These are phyloP conservation scores for Plicaturopsis crispa DNA, from an alignment of 768 basidiomycete species.

Conservation along the genomic window DNA sequence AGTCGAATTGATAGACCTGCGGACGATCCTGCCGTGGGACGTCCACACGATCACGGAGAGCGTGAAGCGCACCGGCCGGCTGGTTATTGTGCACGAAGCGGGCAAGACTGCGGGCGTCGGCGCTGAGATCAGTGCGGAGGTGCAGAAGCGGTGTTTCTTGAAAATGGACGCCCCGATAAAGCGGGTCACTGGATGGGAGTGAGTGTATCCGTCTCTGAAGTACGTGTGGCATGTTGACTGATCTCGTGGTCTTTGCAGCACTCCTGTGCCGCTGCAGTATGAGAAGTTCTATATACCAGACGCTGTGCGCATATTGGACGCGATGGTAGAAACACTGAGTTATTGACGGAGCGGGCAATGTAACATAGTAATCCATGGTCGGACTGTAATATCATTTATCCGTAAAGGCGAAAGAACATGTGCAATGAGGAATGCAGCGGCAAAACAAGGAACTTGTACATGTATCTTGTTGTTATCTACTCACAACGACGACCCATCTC, in stretches of 20 bases:
- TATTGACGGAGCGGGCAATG: slow-evolving; percentile 33
- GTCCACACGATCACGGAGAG: slow-evolving; percentile 73
- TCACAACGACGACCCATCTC: slow-evolving; percentile 38
- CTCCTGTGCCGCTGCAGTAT: slow-evolving; percentile 74
- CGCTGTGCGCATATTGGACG: slow-evolving; percentile 74
- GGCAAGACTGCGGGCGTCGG: slow-evolving; percentile 84
- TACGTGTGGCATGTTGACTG: no score
- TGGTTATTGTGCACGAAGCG: slow-evolving; percentile 91
- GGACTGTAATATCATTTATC: background rate
- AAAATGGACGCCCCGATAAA: slow-evolving; percentile 83
- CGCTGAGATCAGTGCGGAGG: slow-evolving; percentile 84
- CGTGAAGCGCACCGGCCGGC: slow-evolving; percentile 75
- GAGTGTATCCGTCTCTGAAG: slow-evolving; percentile 28
- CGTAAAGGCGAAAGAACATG: slow-evolving; percentile 1
- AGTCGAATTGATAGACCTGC: slow-evolving; percentile 85
- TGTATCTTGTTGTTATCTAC: slow-evolving; percentile 12
- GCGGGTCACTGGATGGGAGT: slow-evolving; percentile 93
- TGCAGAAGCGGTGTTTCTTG: slow-evolving; percentile 85
- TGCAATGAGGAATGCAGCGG: slow-evolving; percentile 5
- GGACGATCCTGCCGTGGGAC: slow-evolving; percentile 89
- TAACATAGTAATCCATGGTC: background rate
- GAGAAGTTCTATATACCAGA: slow-evolving; percentile 95
- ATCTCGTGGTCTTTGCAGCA: slow-evolving; percentile 36
- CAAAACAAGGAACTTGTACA: slow-evolving; percentile 1
- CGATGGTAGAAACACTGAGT: slow-evolving; percentile 71